These are phyloP conservation scores for Aspergillus fischeri DNA, from an alignment of 2,329 filamentous ascomycete genomes.

Conservation along the genomic window DNA sequence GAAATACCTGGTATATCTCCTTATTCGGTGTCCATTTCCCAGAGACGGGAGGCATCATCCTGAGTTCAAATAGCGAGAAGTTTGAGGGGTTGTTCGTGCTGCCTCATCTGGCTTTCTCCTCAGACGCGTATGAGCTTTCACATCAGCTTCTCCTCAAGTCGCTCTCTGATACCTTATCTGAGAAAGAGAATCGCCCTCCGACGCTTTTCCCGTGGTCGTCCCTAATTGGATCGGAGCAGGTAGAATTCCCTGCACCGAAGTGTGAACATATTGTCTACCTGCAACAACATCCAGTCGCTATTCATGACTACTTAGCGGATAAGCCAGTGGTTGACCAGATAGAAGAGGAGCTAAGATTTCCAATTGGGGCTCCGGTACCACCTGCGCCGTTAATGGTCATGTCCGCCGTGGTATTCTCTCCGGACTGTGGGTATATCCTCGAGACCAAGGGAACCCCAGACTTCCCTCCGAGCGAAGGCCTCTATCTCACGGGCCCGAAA, in stretches of 20 bases:
- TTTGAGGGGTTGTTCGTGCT: slow-evolving; percentile 87
- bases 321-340: slow-evolving; percentile 45
- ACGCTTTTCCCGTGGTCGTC: slow-evolving; percentile 72
- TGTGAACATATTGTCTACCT: slow-evolving; percentile 89
- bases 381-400: slow-evolving; percentile 51
- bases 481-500: slow-evolving; percentile 56
- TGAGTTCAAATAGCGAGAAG: slow-evolving; percentile 90
- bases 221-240: slow-evolving; percentile 50
- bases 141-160: slow-evolving; percentile 68
- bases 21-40: slow-evolving; percentile 85
- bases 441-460: slow-evolving; percentile 58
- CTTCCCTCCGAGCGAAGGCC: slow-evolving; percentile 46
- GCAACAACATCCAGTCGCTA: slow-evolving; percentile 53
- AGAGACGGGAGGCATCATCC: slow-evolving; percentile 69
- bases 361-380: slow-evolving; percentile 54
- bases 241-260: slow-evolving; percentile 58
- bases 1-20: slow-evolving; percentile 73
- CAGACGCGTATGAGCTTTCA: slow-evolving; percentile 52
- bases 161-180: slow-evolving; percentile 59
- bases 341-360: slow-evolving; percentile 57
- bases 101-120: slow-evolving; percentile 70
- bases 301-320: slow-evolving; percentile 28
- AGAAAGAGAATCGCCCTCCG: slow-evolving; percentile 57
- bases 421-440: slow-evolving; percentile 63
- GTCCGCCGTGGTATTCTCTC: slow-evolving; percentile 60